Base-by-base conservation (phyloP, 352 stramenopile genomes). In the Phytophthora podocarpi region DNA sequence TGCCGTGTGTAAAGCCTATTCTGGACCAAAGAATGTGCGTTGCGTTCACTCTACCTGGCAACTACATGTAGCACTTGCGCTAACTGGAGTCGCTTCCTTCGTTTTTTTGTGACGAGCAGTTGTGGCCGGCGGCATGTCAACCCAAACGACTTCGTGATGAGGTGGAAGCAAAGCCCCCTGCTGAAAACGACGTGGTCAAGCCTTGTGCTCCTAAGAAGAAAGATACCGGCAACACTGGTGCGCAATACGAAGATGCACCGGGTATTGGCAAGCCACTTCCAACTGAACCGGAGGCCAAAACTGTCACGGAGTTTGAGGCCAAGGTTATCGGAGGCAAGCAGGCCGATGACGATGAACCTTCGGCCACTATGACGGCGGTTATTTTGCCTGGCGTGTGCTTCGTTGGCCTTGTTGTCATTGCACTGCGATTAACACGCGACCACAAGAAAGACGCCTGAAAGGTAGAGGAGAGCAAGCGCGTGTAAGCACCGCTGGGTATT, bases 401-500 rank as follows among this genome's bases (percentile, higher is more conserved):
- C 28, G 67, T 82, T 3, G 68, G 74, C 30, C 53, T 92, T 10
- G 70, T 72, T 23, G 46, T 86, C 3, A 27, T 86, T n/a, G 82
- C 78, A 18, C 65, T 82, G 23, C 72, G 76, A 39, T 76, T 89
- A 57, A 81, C 80, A 9, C 76, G 78, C 13, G 71, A 89, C 48
- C 82, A 92, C 69, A 92, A 90, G 73, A 92, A 92, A 54, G 63
- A 88, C 41, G 82, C 80, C 26, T 92, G 70, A 72, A 46, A 40
- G 15, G 15, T 13, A 15, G 27, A 26, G 16, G 30, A 46, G 30
- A 48, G 20, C 15, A 51, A 70, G 35, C 40, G 8, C 18, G 37
- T 53, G 41, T 61, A 62, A 60, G 23, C 31, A 35, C 9, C 20
- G 12, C 41, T 51, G 21, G 51, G 20, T 42, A 46, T 45, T 53